These are phyloP conservation scores for Thraustotheca clavata DNA, from an alignment of 352 stramenopile genomes.

Conservation along the genomic window DNA sequence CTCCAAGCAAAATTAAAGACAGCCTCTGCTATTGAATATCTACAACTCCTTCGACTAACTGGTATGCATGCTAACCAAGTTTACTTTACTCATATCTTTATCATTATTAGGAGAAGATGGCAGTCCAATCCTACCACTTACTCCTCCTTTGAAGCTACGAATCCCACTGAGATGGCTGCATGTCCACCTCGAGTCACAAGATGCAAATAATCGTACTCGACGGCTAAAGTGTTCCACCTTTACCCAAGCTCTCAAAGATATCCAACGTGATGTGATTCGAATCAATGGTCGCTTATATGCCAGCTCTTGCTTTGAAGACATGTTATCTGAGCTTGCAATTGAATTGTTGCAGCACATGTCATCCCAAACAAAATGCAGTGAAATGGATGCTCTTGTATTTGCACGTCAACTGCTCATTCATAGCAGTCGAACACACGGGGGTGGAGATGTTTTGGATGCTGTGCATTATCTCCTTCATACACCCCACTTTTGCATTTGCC, in stretches of 20 bases:
- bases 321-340: constrained; percentile 28
- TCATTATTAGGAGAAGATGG: constrained; percentile 15
- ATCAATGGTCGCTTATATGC: constrained; percentile 40
- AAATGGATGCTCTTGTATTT: constrained; percentile 51
- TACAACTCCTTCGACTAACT: constrained; percentile 4
- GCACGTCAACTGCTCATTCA: constrained; percentile 44
- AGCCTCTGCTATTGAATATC: constrained; percentile 1
- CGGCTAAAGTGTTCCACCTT: constrained; percentile 43
- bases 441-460: constrained; percentile 57
- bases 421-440: constrained; percentile 52
- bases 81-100: background rate
- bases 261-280: constrained; percentile 42
- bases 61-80: constrained; percentile 25
- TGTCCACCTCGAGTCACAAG: constrained; percentile 33
- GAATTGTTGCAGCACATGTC: constrained; percentile 22
- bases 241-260: constrained; percentile 54
- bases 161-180: constrained; percentile 50
- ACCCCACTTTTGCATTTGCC: constrained; percentile 45
- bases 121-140: constrained; percentile 8
- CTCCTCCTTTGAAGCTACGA: constrained; percentile 20
- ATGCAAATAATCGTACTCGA: constrained; percentile 28
- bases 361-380: constrained; percentile 11
- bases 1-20: constrained; percentile 10
- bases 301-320: constrained; percentile 30
- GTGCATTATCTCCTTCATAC: constrained; percentile 43